These are phyloP conservation scores for Myriosclerotinia duriaeana DNA, from an alignment of 2,329 filamentous ascomycete genomes.

Conservation along the genomic window DNA sequence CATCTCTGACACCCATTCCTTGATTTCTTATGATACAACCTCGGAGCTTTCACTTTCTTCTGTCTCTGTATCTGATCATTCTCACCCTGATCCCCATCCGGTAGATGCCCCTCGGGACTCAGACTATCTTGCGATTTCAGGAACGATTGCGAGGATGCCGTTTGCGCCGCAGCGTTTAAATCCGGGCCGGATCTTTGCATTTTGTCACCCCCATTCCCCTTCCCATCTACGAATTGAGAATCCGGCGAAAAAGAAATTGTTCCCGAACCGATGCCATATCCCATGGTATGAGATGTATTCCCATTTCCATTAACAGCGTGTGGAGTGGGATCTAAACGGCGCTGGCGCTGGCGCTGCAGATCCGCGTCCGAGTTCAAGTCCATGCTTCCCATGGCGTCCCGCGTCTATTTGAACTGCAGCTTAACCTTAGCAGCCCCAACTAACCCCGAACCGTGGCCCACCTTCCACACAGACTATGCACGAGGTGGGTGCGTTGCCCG, in stretches of 20 bases:
- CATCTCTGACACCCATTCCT: constrained; percentile 39
- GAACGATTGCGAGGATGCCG: constrained; percentile 5
- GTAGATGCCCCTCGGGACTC: constrained; percentile 1
- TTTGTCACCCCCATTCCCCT: background rate
- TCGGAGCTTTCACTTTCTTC: constrained; percentile 25
- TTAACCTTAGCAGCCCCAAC: background rate
- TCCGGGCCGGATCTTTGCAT: background rate
- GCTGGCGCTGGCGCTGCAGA: background rate
- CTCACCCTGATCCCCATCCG: background rate
- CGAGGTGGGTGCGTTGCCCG: background rate
- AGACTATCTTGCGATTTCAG: constrained; percentile 3
- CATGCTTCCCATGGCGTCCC: constrained; percentile 16
- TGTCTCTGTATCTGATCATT: constrained; percentile 5
- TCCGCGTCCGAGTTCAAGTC: background rate
- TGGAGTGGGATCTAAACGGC: background rate
- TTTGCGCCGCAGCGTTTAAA: background rate
- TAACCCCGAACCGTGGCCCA: constrained; percentile 15
- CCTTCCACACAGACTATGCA: background rate
- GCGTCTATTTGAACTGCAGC: background rate
- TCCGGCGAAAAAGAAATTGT: background rate
- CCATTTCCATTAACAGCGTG: background rate
- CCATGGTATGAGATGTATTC: background rate
- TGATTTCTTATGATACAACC: constrained; percentile 42
- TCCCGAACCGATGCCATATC: background rate
- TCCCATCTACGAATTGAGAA: background rate